Evolutionary conservation across 2,329 filamentous ascomycete species (phyloP), one percentile per base, ranked within the genome.

Genomic region (Didymella segeticola): DNA sequence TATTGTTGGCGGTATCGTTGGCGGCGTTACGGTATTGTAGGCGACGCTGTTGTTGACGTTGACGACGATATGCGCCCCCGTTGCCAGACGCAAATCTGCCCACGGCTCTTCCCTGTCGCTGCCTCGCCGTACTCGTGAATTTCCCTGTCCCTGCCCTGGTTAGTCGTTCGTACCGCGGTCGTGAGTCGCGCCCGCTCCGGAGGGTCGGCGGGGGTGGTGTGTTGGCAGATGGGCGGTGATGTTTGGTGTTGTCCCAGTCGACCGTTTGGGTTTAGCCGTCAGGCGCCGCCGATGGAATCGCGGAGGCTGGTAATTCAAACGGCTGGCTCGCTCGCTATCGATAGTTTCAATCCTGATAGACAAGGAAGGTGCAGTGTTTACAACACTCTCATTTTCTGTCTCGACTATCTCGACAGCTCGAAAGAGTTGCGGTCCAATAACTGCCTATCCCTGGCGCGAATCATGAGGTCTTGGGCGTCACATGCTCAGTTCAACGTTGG

Each of bases 11-110:
- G 14, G 29, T 33, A n/a, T n/a, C n/a, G n/a, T n/a, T n/a, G n/a
- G n/a, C n/a, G n/a, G n/a, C n/a, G n/a, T n/a, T n/a, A n/a, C n/a
- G n/a, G n/a, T n/a, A n/a, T n/a, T n/a, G n/a, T n/a, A n/a, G n/a
- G n/a, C n/a, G n/a, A n/a, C n/a, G n/a, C n/a, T 48, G 57, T 46
- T 54, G 63, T 60, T 57, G 57, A 60, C 64, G 52, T 46, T 54
- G 63, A 59, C 56, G 57, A 60, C 64, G 52, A 23, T 62, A 62
- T 47, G 72, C 70, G 69, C 65, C 34, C 67, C 67, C 60, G 55
- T 43, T 51, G 62, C 49, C 59, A 19, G 15, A 43, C 12, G 86
- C 90, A 30, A 89, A 51, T 57, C 61, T 60, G 60, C 63, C 47
- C 51, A 20, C 26, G 47, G 43, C 47, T 57, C 47, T 47, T 57